Base-by-base conservation (phyloP, 768 basidiomycete genomes). In the Podaxis pistillaris region DNA sequence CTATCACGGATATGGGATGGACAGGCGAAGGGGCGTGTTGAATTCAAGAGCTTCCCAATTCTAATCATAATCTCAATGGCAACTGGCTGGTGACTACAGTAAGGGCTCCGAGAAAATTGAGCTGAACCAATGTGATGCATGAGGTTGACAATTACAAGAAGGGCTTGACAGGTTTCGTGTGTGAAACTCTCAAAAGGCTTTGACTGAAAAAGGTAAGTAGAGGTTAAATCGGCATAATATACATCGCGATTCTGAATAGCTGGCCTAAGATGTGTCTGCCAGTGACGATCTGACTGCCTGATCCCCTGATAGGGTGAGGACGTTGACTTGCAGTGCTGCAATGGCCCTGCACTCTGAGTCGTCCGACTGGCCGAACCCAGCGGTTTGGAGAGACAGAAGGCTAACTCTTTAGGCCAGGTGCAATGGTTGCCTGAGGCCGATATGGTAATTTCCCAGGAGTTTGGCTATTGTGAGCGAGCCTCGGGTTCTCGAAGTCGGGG, bases 1-100 rank as follows among this genome's bases (percentile, higher is more conserved):
- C 44, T 59, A 59, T 59, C 58, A 59, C 49, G 58, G 58, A 59
- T 59, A 59, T 38, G 49, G 58, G 33, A 33, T 51, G 33, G 51
- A 24, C 49, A 51, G 24, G n/a, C 58, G 49, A 51, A 50, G 36
- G 58, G 22, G 33, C 11, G 47, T 22, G 37, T 49, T 50, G 33
- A 37, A 30, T 47, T 11, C 30, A 38, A 15, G 49, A 28, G 49
- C 22, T 24, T 28, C 49, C 36, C 19, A 49, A 13, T 50, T 36
- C 37, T 59, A 59, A 51, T 52, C 58, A 59, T 50, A 59, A 38
- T 24, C 15, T 22, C 49, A 59, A 51, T 59, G 26, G 30, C 12
- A 33, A 22, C 36, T 50, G 9, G 19, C 15, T 49, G n/a, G 22
- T 36, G 44, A 47, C 24, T 46, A 33, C 8, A 33, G 33, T 13